Base-by-base conservation (phyloP, 1,284 basidiomycete species). In the Ceratobasidium sp. region DNA sequence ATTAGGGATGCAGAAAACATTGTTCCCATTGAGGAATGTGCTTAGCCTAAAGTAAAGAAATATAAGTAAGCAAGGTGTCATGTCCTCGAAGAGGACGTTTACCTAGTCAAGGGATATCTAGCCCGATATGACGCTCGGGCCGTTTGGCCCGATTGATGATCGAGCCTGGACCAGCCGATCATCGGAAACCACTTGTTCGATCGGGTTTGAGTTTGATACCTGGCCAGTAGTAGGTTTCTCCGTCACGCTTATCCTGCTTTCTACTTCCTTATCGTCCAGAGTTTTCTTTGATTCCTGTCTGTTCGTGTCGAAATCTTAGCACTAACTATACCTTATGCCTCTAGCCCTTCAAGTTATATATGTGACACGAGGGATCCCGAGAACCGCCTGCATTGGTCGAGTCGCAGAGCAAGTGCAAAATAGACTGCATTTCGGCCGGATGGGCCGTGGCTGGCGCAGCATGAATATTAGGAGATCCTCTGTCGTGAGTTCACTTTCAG, bases 401-500 rank as follows among this genome's bases (percentile, higher is more conserved):
- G 89, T 97, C 95, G 77, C 87, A 91, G 86, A 97, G 98, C 88
- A 99, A 99, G 88, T 99, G 98, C 92, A 98, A 92, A 46, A 93
- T 92, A 76, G 92, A 95, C 80, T 91, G 94, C 82, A 94, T 98
- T 82, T 94, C 91, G 75, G 95, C 95, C 82, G 97, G 96, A n/a
- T 86, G 97, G 97, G 73, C 97, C 97, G 55, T 99, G 97, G 97
- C 89, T 98, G 85, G 98, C 98, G 86, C 98, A 96, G 88, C 94
- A 97, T 87, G 97, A 97, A 77, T 97, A 98, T 84, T 90, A 98
- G 79, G 89, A 98, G 83, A 98, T 98, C 89, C 98, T 98, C 82
- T 98, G 95, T 44, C 94, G 90, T 91, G 76, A 74, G 87, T 85
- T 28, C 16, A n/a, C 16, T 41, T 30, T 46, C 54, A 18, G 8